Evolutionary conservation across 2,329 filamentous ascomycete species (phyloP), one percentile per base, ranked within the genome.

Genomic region (Ophiocordyceps robertsii): DNA sequence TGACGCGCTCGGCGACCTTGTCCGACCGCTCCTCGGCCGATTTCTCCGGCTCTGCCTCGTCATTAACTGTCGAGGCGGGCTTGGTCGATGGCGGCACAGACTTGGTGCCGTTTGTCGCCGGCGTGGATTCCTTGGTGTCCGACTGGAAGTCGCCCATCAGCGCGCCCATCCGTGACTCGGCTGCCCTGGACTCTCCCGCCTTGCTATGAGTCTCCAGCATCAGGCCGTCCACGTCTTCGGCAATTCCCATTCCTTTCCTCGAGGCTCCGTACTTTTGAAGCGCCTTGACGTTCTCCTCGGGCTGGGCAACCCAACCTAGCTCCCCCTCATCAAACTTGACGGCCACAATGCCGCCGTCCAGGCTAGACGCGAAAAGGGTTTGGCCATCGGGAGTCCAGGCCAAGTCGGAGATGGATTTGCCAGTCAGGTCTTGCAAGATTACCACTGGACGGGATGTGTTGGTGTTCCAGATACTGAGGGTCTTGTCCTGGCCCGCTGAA

Each of bases 81-180:
- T 64, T 70, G 4, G 62, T 53, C 1, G 61, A 58, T 8, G 48
- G 46, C 16, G 44, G 54, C 16, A 53, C 49, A 4, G 59, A 47
- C 48, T 71, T 85, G 60, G 58, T 66, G 0, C 72, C 72, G 42
- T 75, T 75, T 24, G 65, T 63, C n/a, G 58, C 65, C 42, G 66
- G 60, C 5, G 64, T 60, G 9, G 63, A 59, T 40, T 69, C 66
- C 35, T 77, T 76, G 4, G 77, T 75, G 5, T 72, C 69, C 4
- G 73, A 61, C 3, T 72, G 72, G 16, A 75, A 73, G 56, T 95
- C 89, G 6, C 90, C 90, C 92, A 98, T 98, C 32, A 98, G 65
- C n/a, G 90, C 90, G 12, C 92, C 92, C 92, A 98, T 98, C 50
- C 90, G 78, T 2, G 88, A 92, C 63, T 98, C 86, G 0, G 90